Base-by-base conservation (phyloP, 768 basidiomycete species). In the Mycena galopus region DNA sequence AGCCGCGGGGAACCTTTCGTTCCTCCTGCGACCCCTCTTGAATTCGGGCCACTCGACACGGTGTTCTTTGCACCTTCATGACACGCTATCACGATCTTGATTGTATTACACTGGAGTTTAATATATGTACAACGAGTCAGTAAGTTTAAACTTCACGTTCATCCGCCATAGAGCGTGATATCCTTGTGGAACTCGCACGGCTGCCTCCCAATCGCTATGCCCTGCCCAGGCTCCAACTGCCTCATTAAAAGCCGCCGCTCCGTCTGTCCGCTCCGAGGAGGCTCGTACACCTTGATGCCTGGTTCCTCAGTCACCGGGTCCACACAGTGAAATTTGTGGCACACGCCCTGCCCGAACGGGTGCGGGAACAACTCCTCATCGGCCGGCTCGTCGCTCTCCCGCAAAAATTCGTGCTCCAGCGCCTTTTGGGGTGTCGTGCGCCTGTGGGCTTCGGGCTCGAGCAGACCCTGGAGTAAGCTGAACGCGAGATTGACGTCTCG, bases 381-480 rank as follows among this genome's bases (percentile, higher is more conserved):
- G 35, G 86, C 87, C 23, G 84, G 86, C 67, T 78, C 79, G 56
- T 78, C 79, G 0, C 81, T 78, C 56, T 88, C 89, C 33, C 77
- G 75, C 42, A 98, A 85, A 82, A 98, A 98, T 0, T 89, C 87
- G 77, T 98, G 96, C 69, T 88, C 88, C 56, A 99, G 86, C 21
- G 93, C 95, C 9, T 88, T 85, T 21, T 87, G 86, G 4, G 97
- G 95, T 4, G 94, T 96, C 66, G 92, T 88, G 25, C 97, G 89
- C 64, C 88, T 90, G 25, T 90, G 92, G 9, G 92, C 90, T 78
- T 96, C 95, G 1, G 94, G 90, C 47, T 93, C 87, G 78, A 99
- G 86, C 23, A 95, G 82, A 62, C 85, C 82, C 69, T 92, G 91
- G 39, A 96, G 87, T 16, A 99, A 86, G 77, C 93, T 91, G 51